These are phyloP conservation scores for Didymella lethalis DNA, from an alignment of 2,329 filamentous ascomycete species.

Conservation along the genomic window DNA sequence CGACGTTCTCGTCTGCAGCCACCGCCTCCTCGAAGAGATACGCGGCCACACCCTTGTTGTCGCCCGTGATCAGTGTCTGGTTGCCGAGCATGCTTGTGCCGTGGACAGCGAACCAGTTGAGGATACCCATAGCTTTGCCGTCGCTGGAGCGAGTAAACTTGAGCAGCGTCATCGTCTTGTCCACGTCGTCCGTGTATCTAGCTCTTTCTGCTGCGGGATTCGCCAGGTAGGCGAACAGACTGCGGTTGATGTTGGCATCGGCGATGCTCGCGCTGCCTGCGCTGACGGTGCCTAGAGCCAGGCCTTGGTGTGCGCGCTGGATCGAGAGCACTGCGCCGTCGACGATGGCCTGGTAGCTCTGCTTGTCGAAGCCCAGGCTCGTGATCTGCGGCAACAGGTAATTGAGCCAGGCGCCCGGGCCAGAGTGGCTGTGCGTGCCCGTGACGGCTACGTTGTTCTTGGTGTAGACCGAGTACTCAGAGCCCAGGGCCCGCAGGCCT, in stretches of 20 bases:
- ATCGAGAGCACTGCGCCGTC: constrained; percentile 85
- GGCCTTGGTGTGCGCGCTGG: constrained; percentile 75
- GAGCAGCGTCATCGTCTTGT: constrained; percentile 81
- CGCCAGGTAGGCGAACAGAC: constrained; percentile 83
- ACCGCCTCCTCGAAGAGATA: constrained; percentile 80
- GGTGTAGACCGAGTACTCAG: constrained; percentile 76
- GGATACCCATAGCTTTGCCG: constrained; percentile 76
- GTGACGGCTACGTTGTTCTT: constrained; percentile 87
- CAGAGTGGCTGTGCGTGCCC: constrained; percentile 91
- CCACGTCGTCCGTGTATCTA: constrained; percentile 70
- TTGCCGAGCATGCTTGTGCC: constrained; percentile 91
- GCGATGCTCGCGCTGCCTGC: constrained; percentile 73
- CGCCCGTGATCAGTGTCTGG: constrained; percentile 89
- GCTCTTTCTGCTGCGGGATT: constrained; percentile 81
- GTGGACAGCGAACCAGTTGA: constrained; percentile 93
- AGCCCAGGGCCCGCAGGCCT: constrained; percentile 72
- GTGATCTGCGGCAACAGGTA: constrained; percentile 93
- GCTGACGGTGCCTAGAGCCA: constrained; percentile 74
- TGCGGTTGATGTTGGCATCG: constrained; percentile 87
- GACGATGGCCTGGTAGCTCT: constrained; percentile 89
- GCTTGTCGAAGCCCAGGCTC: constrained; percentile 81
- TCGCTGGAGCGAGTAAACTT: constrained; percentile 79
- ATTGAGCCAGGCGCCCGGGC: constrained; percentile 92
- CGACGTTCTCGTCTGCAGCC: constrained; percentile 53
- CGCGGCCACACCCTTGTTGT: constrained; percentile 95